Conservation (phyloP, 2,329 filamentous ascomycete species). For the Dryadomyces sulphureus region DNA sequence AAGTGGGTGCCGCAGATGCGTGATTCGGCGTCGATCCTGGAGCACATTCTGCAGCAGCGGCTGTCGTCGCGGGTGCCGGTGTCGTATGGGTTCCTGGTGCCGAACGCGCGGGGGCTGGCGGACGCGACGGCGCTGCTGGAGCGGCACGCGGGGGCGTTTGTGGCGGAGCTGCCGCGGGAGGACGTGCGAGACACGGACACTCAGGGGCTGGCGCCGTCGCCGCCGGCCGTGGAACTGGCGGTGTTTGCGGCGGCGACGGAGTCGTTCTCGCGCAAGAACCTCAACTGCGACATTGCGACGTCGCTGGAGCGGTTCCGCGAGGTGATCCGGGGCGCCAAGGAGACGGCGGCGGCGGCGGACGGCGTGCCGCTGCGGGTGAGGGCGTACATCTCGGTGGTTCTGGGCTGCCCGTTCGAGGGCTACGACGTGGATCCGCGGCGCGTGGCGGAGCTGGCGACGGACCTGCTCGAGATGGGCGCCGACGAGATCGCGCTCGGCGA, state of each 20-base stretch:
- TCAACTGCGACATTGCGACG: conserved; percentile 65
- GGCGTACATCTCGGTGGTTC: conserved; percentile 66
- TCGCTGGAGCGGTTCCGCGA: conserved; percentile 56
- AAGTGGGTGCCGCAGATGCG: conserved; percentile 64
- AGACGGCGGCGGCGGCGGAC: conserved; percentile 23
- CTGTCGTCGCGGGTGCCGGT: conserved; percentile 40
- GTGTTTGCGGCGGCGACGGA: conserved; percentile 68
- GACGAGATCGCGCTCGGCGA: conserved; percentile 85
- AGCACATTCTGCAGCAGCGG: conserved; percentile 47
- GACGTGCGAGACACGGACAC: too few relatives aligned
- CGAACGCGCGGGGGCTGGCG: conserved; percentile 58
- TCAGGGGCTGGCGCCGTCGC: conserved; percentile 12
- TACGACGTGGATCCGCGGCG: conserved; percentile 46
- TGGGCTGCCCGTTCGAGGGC: conserved; percentile 66
- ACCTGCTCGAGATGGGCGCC: conserved; percentile 69
- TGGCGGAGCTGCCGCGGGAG: conserved; percentile 32
- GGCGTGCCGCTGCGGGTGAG: conserved; percentile 47
- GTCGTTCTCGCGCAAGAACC: conserved; percentile 64
- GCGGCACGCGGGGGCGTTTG: conserved; percentile 31
- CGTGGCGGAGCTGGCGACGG: conserved; percentile 52
- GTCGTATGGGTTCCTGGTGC: conserved; percentile 68
- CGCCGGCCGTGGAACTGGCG: conserved; percentile 22
- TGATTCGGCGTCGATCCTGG: conserved; percentile 34
- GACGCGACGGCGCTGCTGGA: conserved; percentile 42
- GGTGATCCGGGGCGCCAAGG: conserved; percentile 55